Evolutionary conservation across 2,329 filamentous ascomycete species (phyloP).

Genomic region (Aureobasidium sp.): DNA sequence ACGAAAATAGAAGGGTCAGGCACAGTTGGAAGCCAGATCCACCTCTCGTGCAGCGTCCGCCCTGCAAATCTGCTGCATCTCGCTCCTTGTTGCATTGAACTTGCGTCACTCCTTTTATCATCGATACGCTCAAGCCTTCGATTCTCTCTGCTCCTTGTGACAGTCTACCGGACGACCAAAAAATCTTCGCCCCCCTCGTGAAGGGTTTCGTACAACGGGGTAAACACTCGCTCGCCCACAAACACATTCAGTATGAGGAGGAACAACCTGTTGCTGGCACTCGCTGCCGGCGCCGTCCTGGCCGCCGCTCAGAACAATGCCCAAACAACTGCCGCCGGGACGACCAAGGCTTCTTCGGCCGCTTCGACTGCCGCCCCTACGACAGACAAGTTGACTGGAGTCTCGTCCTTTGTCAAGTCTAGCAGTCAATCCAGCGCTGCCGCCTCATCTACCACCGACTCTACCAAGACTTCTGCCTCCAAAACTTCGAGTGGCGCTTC

Average conservation of each 20-base stretch:
- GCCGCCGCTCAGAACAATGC: background rate
- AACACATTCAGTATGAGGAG: background rate
- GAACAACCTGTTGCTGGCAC: background rate
- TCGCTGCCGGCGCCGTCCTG: background rate
- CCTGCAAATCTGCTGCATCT: slow-evolving; percentile 7
- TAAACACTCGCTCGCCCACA: background rate
- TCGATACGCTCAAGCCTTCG: background rate
- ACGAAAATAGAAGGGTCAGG: background rate
- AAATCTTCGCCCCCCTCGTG: background rate
- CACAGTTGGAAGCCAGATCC: background rate
- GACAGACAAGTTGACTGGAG: slow-evolving; percentile 2
- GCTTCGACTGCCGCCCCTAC: background rate
- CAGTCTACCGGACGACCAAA: background rate
- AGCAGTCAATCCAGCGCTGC: background rate
- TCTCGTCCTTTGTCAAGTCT: background rate
- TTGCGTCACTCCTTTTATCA: background rate
- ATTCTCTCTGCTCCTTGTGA: background rate
- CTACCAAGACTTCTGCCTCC: background rate
- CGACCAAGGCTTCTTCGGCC: background rate
- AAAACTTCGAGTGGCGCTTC: background rate
- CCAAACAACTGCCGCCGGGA: background rate
- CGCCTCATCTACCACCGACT: background rate
- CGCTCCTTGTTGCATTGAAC: background rate
- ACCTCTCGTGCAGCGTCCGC: background rate
- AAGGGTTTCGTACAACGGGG: background rate